Base-by-base conservation (phyloP, 148 eudicot genomes). In the Spergularia marina region DNA sequence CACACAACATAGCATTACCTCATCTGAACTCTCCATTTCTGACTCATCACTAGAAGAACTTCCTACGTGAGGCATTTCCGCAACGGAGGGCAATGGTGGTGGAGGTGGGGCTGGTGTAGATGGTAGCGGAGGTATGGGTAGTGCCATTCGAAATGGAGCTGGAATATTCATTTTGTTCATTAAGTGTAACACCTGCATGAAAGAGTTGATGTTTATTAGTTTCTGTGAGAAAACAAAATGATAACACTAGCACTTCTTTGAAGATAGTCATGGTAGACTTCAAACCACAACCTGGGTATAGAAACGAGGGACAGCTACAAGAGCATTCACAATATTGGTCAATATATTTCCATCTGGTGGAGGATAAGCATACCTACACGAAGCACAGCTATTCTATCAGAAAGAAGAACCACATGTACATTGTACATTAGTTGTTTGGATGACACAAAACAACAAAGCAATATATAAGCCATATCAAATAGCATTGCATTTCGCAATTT, bases 151-250 rank as follows among this genome's bases (percentile, higher is more conserved):
- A 64, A 95, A 95, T 72, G 97, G 97, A 66, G 98, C 98, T 40
- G 97, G 98, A 79, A 95, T 95, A 81, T 95, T 95, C 98, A 95
- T 90, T 81, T 95, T 95, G 86, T 95, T 95, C 98, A 95, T 95
- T 83, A 95, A 85, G 83, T 95, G 98, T 80, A 95, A 82, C 53
- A 92, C 97, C 96, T 95, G 71, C 55, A 80, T 41, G 64, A 25
- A 69, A 57, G 5, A 14, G 39, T 15, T 12, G 53, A 76, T 65
- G 52, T 53, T 63, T 25, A 51, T 68, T 68, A 68, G 3, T 51
- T 68, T 49, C 10, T 68, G 13, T 7, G 71, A 11, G 67, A 62
- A 71, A 53, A 34, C 56, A 76, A n/a, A 17, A 47, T 25, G 21
- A 40, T 54, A 71, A 71, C 52, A 36, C 53, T n/a, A 23, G 36